These are phyloP conservation scores for Vaccinium corymbosum DNA, from an alignment of 148 eudicot species.

Conservation along the genomic window DNA sequence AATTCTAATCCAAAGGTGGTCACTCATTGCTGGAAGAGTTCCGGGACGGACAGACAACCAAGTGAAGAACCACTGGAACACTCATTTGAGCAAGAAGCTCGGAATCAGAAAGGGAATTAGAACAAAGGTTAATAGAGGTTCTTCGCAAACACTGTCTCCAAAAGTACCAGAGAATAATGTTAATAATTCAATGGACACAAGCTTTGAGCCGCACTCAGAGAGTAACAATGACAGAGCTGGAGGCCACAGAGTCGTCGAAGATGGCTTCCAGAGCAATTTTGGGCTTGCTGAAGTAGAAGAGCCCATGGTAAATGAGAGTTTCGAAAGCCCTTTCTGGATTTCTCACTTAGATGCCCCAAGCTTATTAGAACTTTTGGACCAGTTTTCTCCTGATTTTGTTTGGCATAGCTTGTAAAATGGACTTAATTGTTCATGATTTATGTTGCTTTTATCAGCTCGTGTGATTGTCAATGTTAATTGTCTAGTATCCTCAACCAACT, in stretches of 20 bases:
- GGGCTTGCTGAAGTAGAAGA: slow-evolving; percentile 1
- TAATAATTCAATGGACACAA: not conserved
- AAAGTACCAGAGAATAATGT: not conserved
- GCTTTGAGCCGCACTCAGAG: not conserved
- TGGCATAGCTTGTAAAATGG: slow-evolving; percentile 5
- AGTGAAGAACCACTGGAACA: slow-evolving; percentile 33
- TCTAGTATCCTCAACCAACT: too few relatives aligned
- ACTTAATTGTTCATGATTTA: not conserved
- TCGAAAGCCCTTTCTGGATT: not conserved
- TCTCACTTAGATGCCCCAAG: not conserved
- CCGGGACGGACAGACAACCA: slow-evolving; percentile 32
- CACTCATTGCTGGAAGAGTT: slow-evolving; percentile 31
- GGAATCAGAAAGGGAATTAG: slow-evolving; percentile 4
- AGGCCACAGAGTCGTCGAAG: not conserved
- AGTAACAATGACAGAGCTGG: not conserved
- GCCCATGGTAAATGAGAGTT: not conserved
- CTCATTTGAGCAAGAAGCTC: slow-evolving; percentile 35
- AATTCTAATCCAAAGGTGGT: slow-evolving; percentile 22
- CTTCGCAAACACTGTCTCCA: not conserved
- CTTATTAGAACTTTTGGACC: slow-evolving; percentile 14
- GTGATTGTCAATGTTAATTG: too few relatives aligned
- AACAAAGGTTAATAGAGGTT: not conserved
- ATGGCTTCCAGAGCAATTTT: not conserved
- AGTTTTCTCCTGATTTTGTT: slow-evolving; percentile 10
- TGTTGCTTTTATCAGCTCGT: not conserved